Evolutionary conservation across 2,329 filamentous ascomycete genomes (phyloP).

Genomic region (Dactylellina sp.): DNA sequence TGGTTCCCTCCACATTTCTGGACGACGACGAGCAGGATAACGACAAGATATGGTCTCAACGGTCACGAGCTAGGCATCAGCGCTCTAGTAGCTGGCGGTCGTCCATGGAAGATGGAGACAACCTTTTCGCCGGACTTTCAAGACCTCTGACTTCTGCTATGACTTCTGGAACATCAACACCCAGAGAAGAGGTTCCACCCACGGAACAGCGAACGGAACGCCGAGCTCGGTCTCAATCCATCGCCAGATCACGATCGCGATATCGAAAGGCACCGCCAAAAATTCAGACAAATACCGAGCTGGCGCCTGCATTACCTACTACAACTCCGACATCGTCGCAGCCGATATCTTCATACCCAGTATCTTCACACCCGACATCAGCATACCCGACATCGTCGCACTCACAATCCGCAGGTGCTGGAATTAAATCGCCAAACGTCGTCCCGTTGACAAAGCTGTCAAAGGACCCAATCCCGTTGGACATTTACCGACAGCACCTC

Average conservation of each 20-base stretch:
- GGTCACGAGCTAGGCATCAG: constrained; percentile 36
- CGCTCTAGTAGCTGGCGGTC: constrained; percentile 41
- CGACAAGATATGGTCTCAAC: constrained; percentile 37
- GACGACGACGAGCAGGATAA: constrained; percentile 48
- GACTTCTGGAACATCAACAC: constrained; percentile 36
- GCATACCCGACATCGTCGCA: too few species aligned
- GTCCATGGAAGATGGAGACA: constrained; percentile 34
- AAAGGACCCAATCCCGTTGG: constrained; percentile 43
- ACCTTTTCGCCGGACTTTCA: constrained; percentile 24
- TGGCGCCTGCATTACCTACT: constrained; percentile 20
- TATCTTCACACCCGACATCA: too few species aligned
- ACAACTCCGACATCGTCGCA: constrained; percentile 39
- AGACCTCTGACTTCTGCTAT: constrained; percentile 10
- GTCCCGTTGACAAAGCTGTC: constrained; percentile 38
- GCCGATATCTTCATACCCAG: not conserved
- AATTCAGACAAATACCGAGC: constrained; percentile 41
- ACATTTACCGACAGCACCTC: constrained; percentile 40
- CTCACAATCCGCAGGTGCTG: constrained; percentile 27
- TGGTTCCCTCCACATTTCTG: constrained; percentile 44
- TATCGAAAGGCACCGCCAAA: constrained; percentile 49
- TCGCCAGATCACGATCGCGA: constrained; percentile 45
- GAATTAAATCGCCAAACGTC: constrained; percentile 12
- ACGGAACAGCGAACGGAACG: constrained; percentile 15
- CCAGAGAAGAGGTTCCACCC: constrained; percentile 22
- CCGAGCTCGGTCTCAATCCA: constrained; percentile 44